A percentile compares a stretch with the other conserved stretches of the same genome.
phyloP scores from a whole-genome alignment of 2,329 filamentous ascomycete species.

The Aspergillus bombycis region DNA sequence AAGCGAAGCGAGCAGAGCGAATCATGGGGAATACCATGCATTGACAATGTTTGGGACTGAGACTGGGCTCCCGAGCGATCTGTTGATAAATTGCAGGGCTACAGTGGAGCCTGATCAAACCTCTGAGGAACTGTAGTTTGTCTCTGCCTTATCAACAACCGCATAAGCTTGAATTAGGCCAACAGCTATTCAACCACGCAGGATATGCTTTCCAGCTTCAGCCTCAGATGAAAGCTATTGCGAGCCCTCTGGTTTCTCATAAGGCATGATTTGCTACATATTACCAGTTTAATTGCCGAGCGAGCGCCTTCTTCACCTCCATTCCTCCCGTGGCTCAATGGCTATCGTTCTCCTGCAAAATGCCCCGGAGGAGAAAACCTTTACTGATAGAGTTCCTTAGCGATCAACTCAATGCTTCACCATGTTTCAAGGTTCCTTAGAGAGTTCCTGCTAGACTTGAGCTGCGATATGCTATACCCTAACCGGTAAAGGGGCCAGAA shows the following conservation, averaged over 20 bases:
- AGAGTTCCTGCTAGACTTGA: background rate
- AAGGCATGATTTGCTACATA: background rate
- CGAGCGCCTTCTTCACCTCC: background rate
- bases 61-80: constrained; percentile 1
- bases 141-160: background rate
- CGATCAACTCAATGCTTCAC: background rate
- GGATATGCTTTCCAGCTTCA: background rate
- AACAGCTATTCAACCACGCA: background rate
- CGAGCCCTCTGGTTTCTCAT: too few relatives aligned
- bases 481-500: background rate
- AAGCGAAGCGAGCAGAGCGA: background rate
- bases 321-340: background rate
- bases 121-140: background rate
- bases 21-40: background rate
- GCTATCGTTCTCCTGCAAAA: background rate
- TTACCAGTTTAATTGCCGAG: background rate
- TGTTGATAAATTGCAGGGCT: background rate
- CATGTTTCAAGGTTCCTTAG: background rate
- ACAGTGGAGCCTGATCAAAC: background rate
- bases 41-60: constrained; percentile 8
- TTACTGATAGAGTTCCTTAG: background rate
- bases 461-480: background rate
- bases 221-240: background rate
- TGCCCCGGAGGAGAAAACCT: background rate
- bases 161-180: background rate